Evolutionary conservation across 2,329 filamentous ascomycete species (phyloP), one percentile per base, ranked within the genome.

Genomic region (Penicillium sp.): DNA sequence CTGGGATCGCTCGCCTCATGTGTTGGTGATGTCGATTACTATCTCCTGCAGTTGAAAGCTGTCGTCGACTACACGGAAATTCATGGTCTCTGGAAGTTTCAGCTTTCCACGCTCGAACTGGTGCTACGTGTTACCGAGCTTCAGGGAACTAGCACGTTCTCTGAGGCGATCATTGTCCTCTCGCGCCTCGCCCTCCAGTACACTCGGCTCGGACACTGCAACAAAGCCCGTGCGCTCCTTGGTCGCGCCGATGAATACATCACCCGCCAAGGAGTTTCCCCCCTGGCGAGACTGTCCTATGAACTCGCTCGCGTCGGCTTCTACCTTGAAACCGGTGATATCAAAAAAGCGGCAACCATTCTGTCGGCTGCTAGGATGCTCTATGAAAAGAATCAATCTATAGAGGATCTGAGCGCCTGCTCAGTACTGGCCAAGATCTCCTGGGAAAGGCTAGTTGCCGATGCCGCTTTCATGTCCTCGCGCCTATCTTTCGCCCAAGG

Each of bases 221-320:
- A 83, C 48, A 86, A 85, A 69, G 86, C 88, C 50, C 82, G 82
- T 7, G 71, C 82, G 5, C 74, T 83, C 2, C 82, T 97, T 17
- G 81, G 84, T 1, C 83, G 84, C 58, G 87, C 88, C 3, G 84
- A 88, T 64, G 75, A 79, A 21, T 82, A 84, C 55, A 66, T 83
- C 6, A 70, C 73, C 11, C 74, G 73, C 8, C 75, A 76, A 46
- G 73, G 74, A 1, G 67, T 82, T 2, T 80, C 82, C 3, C 75
- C 77, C 9, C 76, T 84, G 54, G 79, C 82, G 15, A 77, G 74
- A 30, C 67, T 90, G 15, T 80, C 82, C 38, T 90, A 90, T 73
- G 85, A 93, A 66, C 78, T 97, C 7, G 86, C 88, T 0, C 88
- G 89, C 64, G 88, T 91, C 0, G 91, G 96, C 73, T 92, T 93